Evolutionary conservation across 257 asterid genomes (phyloP).

Genomic region (Eucommia ulmoides): DNA sequence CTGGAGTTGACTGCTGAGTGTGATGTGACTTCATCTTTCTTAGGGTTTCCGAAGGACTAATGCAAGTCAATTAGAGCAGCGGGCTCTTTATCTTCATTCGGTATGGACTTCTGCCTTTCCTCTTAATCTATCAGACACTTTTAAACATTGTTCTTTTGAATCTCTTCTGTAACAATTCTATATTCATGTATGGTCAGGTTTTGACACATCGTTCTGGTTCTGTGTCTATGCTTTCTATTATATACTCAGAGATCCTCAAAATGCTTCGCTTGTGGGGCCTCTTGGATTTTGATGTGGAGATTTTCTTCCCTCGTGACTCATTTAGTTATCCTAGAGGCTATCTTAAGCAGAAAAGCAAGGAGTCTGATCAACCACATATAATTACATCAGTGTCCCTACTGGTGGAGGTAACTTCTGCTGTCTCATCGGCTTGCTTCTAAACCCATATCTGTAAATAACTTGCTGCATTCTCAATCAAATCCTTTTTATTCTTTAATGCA

Average conservation of each 20-base stretch:
- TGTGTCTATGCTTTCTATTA: conserved; percentile 56
- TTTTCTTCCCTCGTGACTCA: conserved; percentile 59
- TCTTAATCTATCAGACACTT: conserved; percentile 1
- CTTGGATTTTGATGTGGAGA: conserved; percentile 60
- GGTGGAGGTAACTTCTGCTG: conserved; percentile 40
- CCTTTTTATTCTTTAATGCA: too few species aligned
- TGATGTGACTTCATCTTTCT: conserved; percentile 14
- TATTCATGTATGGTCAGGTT: conserved; percentile 33
- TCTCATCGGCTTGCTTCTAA: neutral
- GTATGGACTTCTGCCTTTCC: conserved; percentile 26
- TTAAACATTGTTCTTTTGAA: conserved; percentile 3
- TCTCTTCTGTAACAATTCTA: conserved; percentile 2
- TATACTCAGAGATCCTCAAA: conserved; percentile 72
- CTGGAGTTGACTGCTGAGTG: neutral
- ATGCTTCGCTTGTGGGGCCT: conserved; percentile 62
- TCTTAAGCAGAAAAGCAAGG: conserved; percentile 55
- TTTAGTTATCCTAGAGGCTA: conserved; percentile 59
- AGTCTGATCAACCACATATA: conserved; percentile 46
- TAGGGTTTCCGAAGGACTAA: conserved; percentile 67
- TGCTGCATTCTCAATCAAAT: too few species aligned
- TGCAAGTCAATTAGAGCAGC: conserved; percentile 50
- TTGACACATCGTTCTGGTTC: conserved; percentile 81
- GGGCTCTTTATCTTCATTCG: conserved; percentile 71
- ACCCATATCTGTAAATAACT: too few species aligned
- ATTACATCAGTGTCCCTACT: conserved; percentile 52